A percentile compares a stretch with the other conserved stretches of the same genome.
phyloP scores from a whole-genome alignment of 2,329 filamentous ascomycete species.

The Talaromyces sp. region DNA sequence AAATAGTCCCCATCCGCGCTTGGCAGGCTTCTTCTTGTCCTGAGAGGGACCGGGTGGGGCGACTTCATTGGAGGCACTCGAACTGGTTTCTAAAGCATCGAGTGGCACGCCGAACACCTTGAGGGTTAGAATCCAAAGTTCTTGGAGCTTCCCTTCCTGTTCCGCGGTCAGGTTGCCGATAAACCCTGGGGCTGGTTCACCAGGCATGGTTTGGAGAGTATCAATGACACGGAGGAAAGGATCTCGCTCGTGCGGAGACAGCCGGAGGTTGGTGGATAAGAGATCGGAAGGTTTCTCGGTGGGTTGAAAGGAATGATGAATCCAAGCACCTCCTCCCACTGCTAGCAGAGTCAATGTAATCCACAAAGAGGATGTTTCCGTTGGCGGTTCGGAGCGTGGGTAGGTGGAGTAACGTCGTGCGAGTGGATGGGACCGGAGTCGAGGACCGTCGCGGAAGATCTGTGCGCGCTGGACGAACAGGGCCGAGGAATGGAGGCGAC shows the following conservation, averaged over 20 bases:
- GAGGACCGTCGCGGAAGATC: constrained; percentile 24
- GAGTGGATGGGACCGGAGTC: constrained; percentile 26
- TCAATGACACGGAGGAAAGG: constrained; percentile 39
- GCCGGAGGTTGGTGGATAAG: constrained; percentile 12
- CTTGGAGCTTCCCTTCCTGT: constrained; percentile 82
- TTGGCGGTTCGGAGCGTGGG: constrained; percentile 22
- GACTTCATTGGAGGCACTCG: constrained; percentile 14
- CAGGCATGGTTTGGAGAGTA: constrained; percentile 40
- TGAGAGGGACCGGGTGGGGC: constrained; percentile 28
- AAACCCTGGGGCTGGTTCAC: constrained; percentile 58
- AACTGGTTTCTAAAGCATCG: constrained; percentile 29
- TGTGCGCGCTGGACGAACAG: constrained; percentile 25
- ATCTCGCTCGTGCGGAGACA: constrained; percentile 16
- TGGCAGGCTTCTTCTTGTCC: constrained; percentile 67
- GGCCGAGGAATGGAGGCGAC: constrained; percentile 37
- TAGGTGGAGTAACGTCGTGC: constrained; percentile 32
- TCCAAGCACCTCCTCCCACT: constrained; percentile 39
- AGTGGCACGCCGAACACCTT: constrained; percentile 69
- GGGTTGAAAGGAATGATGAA: constrained; percentile 34
- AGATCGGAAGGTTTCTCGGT: constrained; percentile 19
- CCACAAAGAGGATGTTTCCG: constrained; percentile 43
- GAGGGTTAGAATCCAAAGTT: constrained; percentile 79
- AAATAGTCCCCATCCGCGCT: constrained; percentile 71
- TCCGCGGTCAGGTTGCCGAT: constrained; percentile 86
- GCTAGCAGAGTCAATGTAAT: constrained; percentile 37